Base-by-base conservation (phyloP, 495 filamentous ascomycete genomes). In the Daldinia bambusicola region DNA sequence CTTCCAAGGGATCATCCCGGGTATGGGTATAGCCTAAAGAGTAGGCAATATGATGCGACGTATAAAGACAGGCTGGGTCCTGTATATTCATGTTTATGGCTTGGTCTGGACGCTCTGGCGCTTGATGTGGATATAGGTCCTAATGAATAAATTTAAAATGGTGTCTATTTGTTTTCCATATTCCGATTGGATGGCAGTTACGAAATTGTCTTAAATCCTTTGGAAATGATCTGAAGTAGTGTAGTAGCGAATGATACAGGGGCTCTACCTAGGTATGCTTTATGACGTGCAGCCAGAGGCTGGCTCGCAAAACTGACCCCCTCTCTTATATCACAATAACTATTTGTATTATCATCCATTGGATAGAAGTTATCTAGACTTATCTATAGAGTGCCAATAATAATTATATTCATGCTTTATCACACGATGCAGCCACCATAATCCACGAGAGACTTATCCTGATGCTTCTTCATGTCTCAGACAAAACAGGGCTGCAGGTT, bases 221-320 rank as follows among this genome's bases (percentile, higher is more conserved):
- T 48, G 43, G 43, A 12, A 22, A 48, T 48, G 18, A 48, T 48
- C 43, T 18, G 37, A 26, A 37, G n/a, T 51, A 36, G 64, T 1
- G 55, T 34, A n/a, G 36, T 55, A 26, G 43, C 16, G 31, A 12
- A 52, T 53, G 14, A 13, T 22, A 67, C 55, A 34, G 37, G 64
- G 45, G 45, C 45, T 6, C 36, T n/a, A n/a, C n/a, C n/a, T n/a
- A n/a, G n/a, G n/a, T n/a, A 55, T 53, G 48, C 20, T 43, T 31
- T 16, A 60, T 61, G 55, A 61, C 64, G 56, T 61, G 64, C 55
- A 67, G 51, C 56, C 56, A 31, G 58, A 63, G 51, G 57, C 30
- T 53, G 32, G 13, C 12, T 52, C 1, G 43, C 20, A 48, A 20
- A 7, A 7, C 18, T 20, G 2, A 48, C 6, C 18, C 7, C 43